Percentiles rank a stretch among this genome's conserved stretches.
Conservation (phyloP, 2,329 filamentous ascomycete species). For the Biscogniauxia marginata region DNA sequence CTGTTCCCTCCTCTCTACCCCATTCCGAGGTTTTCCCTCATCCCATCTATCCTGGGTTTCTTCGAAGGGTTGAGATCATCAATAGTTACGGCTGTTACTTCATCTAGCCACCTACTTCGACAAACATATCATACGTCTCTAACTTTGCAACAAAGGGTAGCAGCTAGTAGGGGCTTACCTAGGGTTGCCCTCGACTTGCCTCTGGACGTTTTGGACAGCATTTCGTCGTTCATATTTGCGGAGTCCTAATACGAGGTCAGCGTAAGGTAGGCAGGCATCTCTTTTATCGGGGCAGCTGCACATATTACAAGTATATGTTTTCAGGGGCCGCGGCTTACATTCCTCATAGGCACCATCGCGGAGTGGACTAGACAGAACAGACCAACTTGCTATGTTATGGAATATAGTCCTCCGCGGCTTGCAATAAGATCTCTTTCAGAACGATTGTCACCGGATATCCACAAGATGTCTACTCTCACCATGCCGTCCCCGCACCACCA, state of each 20-base stretch:
- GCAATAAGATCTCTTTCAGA: conserved; percentile 26
- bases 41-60: background rate
- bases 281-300: background rate
- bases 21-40: background rate
- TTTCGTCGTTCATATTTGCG: background rate
- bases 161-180: background rate
- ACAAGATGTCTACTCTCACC: conserved; percentile 51
- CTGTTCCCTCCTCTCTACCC: background rate
- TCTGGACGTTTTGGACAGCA: background rate
- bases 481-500: conserved; percentile 44
- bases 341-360: conserved; percentile 6
- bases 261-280: conserved; percentile 5
- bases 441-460: conserved; percentile 22
- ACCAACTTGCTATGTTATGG: conserved; percentile 34
- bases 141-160: background rate
- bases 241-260: conserved; percentile 1
- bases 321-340: conserved; percentile 7
- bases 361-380: conserved; percentile 1
- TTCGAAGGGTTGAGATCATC: background rate
- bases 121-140: background rate
- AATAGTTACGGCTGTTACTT: background rate
- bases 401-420: conserved; percentile 39
- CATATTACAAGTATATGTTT: background rate
- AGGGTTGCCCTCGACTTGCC: background rate
- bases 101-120: background rate